Percentiles rank a stretch among this genome's conserved stretches.
phyloP scores from a whole-genome alignment of 352 stramenopile genomes.

The Globisporangium abappressorium region DNA sequence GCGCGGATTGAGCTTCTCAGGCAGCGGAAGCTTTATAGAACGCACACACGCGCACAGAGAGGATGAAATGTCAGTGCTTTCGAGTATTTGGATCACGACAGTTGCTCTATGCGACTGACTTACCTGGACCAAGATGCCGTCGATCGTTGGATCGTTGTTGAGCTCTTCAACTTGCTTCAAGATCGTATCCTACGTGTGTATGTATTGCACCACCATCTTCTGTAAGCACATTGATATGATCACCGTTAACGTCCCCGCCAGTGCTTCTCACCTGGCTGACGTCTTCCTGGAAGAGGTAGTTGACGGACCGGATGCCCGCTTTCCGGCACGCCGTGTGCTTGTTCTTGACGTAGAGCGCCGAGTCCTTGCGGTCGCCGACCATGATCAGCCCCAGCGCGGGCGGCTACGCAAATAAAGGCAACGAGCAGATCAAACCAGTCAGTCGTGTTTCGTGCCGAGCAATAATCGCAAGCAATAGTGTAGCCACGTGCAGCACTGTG shows the following conservation, averaged over 20 bases:
- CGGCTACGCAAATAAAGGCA: slow-evolving; percentile 2
- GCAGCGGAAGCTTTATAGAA: slow-evolving; percentile 85
- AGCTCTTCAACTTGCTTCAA: slow-evolving; percentile 70
- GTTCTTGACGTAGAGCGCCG: slow-evolving; percentile 97
- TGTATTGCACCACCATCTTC: neutral
- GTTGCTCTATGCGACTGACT: neutral
- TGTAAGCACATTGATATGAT: neutral
- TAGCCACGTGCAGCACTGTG: neutral
- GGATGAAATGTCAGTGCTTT: neutral
- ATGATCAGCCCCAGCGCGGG: slow-evolving; percentile 98
- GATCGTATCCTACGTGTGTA: slow-evolving; percentile 38
- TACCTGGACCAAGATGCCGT: slow-evolving; percentile 88
- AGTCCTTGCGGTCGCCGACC: slow-evolving; percentile 96
- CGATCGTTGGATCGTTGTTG: slow-evolving; percentile 71
- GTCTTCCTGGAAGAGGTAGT: slow-evolving; percentile 73
- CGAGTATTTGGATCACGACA: neutral
- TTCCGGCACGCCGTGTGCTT: slow-evolving; percentile 97
- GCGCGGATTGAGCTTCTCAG: slow-evolving; percentile 91
- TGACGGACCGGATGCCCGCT: slow-evolving; percentile 91
- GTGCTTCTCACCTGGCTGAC: slow-evolving; percentile 45
- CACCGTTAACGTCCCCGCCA: neutral
- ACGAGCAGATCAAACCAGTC: neutral
- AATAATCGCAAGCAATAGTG: neutral
- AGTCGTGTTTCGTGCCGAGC: neutral
- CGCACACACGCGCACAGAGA: neutral